Evolutionary conservation across 805 yeast genomes (phyloP).

Genomic region (Wickerhamiella dianesei): DNA sequence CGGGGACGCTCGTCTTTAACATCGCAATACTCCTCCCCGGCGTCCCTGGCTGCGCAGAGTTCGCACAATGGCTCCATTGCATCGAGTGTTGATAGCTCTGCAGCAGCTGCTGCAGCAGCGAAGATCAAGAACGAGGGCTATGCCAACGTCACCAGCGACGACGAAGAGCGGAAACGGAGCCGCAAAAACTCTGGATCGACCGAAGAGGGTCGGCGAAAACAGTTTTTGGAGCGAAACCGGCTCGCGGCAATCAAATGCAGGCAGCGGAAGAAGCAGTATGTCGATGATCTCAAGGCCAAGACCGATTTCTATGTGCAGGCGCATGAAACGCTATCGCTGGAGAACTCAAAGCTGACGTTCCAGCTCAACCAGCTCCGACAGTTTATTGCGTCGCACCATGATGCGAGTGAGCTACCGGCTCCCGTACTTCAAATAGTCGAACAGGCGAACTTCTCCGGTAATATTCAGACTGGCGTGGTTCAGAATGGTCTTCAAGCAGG

Average conservation of each 20-base stretch:
- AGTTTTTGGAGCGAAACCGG: conserved; percentile 76
- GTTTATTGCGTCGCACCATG: conserved; percentile 12
- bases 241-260: conserved; percentile 94
- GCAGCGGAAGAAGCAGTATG: conserved; percentile 81
- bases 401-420: conserved; percentile 14
- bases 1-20: neutral
- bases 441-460: too few relatives aligned
- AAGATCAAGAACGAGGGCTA: too few relatives aligned
- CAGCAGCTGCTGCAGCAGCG: neutral
- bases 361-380: conserved; percentile 25
- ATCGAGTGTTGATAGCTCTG: neutral
- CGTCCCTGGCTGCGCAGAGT: neutral
- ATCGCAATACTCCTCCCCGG: neutral
- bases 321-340: conserved; percentile 41
- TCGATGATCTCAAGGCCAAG: conserved; percentile 70
- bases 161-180: conserved; percentile 12
- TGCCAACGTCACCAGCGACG: too few relatives aligned
- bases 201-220: conserved; percentile 64
- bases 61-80: neutral
- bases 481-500: too few relatives aligned
- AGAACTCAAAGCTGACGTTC: conserved; percentile 5
- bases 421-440: conserved; percentile 12
- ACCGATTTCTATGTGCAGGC: conserved; percentile 55
- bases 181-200: conserved; percentile 21
- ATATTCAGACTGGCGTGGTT: too few relatives aligned